Evolutionary conservation across 805 yeast genomes (phyloP), one percentile per base, ranked within the genome.

Genomic region (Grigorovia humatica): DNA sequence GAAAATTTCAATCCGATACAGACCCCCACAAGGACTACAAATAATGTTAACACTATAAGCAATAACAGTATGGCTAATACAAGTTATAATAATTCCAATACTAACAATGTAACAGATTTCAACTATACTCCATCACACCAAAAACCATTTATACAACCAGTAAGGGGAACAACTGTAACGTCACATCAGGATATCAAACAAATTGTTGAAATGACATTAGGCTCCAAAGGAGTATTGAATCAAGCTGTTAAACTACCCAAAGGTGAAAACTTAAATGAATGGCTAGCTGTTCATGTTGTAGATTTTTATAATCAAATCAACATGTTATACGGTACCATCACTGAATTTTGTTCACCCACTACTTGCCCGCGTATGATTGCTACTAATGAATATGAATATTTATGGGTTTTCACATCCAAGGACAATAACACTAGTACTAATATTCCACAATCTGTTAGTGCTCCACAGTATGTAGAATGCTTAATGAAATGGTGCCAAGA

Each of bases 351-450:
- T 67, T 88, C 97, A 0, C 97, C 98, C 2, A 68, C 73, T n/a
- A 78, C 95, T 2, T 93, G 99, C 66, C 98, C 99, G 2, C 74
- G 93, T 53, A 93, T 93, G 99, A 90, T 87, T 52, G 99, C 99
- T 19, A 91, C 98, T 0, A 93, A 85, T 55, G 97, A 90, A 71
- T 91, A 89, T 65, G 99, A 93, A 68, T 93, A 93, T 64, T 75
- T 93, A 54, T 93, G 99, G 99, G 96, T 91, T 66, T 96, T 90
- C 60, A 75, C 86, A 9, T 15, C 42, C 12, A 38, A 38, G 8
- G 42, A 38, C 17, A 15, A 8, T 15, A 38, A n/a, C 13, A 38
- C 4, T 12, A 73, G 73, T 57, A 72, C 79, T 44, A 69, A 72
- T 52, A 81, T 83, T 54, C 98, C 99, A 0, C 80, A 87, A 9